These are phyloP conservation scores for Fusarium sp. DNA, from an alignment of 2,329 filamentous ascomycete genomes.

Conservation along the genomic window DNA sequence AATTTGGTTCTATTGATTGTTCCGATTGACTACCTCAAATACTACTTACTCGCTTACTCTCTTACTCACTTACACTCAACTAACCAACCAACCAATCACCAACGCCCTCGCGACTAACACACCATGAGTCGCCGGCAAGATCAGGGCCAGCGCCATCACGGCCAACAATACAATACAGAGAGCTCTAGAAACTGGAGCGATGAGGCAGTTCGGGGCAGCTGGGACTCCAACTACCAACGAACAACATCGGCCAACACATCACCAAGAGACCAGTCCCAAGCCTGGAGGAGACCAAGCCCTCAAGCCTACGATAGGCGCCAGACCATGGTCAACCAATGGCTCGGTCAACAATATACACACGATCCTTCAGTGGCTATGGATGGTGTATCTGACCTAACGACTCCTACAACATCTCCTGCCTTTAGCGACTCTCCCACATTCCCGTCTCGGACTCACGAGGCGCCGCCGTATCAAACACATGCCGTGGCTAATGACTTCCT, in stretches of 20 bases:
- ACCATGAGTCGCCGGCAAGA: constrained; percentile 44
- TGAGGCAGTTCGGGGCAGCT: constrained; percentile 47
- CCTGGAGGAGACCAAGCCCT: constrained; percentile 32
- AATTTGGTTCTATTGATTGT: not conserved
- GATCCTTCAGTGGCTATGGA: constrained; percentile 36
- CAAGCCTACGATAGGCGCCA: constrained; percentile 38
- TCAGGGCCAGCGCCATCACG: constrained; percentile 20
- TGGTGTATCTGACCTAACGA: constrained; percentile 44
- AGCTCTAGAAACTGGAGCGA: constrained; percentile 49
- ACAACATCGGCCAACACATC: constrained; percentile 40
- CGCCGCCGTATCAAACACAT: constrained; percentile 29
- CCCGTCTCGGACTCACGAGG: constrained; percentile 27
- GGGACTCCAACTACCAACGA: constrained; percentile 44
- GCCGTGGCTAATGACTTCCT: constrained; percentile 30
- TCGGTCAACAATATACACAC: constrained; percentile 42
- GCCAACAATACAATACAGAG: constrained; percentile 35
- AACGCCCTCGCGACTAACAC: constrained; percentile 9
- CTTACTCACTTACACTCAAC: not conserved
- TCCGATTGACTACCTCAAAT: not conserved
- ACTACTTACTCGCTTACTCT: not conserved
- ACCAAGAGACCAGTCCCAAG: constrained; percentile 38
- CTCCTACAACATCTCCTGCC: constrained; percentile 45
- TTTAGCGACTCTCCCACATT: constrained; percentile 49
- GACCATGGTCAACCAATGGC: constrained; percentile 46
- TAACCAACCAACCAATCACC: constrained; percentile 21